Base-by-base conservation (phyloP, 805 yeast genomes). In the Blastobotrys muscicola region DNA sequence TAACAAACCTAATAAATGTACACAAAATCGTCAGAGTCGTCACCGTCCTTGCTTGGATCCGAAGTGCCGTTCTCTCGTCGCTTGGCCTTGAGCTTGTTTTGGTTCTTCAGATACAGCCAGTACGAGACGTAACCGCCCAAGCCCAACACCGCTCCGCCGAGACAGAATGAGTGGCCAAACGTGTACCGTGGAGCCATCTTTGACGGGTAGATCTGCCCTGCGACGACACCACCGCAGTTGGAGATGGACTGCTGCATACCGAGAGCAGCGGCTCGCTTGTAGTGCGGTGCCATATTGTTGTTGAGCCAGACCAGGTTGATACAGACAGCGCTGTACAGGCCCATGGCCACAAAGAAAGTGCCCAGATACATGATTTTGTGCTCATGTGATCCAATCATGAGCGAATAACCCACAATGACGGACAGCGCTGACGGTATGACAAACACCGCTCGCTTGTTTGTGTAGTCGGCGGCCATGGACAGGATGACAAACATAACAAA, bases 301-400 rank as follows among this genome's bases (percentile, higher is more conserved):
- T 64, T 63, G n/a, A 65, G 47, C 76, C 75, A 71, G 1, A 68
- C 58, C 14, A 66, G 54, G 45, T 67, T 69, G 35, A 68, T 37
- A 15, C 68, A 67, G 2, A 68, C 60, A 8, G 65, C 61, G 30
- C 61, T 50, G 47, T 66, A 69, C 33, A 68, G 51, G 3, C 43
- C 46, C 36, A 40, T 26, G 9, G 45, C 49, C 6, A 44, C 38
- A 9, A 46, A 33, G 26, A 37, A 45, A 4, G 42, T 38, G 26
- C 39, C 41, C 4, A 33, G 30, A 35, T 40, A 45, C 8, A 16
- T 31, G 6, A 31, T 42, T 12, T 31, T 29, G 13, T 15, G n/a
- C 23, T 33, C n/a, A 15, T 13, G 13, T 10, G 30, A 29, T 10
- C 43, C 37, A 20, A 42, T 11, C 10, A 42, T 32, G 11, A 42